These are phyloP conservation scores for Suillus sp. DNA, from an alignment of 768 basidiomycete genomes.

Conservation along the genomic window DNA sequence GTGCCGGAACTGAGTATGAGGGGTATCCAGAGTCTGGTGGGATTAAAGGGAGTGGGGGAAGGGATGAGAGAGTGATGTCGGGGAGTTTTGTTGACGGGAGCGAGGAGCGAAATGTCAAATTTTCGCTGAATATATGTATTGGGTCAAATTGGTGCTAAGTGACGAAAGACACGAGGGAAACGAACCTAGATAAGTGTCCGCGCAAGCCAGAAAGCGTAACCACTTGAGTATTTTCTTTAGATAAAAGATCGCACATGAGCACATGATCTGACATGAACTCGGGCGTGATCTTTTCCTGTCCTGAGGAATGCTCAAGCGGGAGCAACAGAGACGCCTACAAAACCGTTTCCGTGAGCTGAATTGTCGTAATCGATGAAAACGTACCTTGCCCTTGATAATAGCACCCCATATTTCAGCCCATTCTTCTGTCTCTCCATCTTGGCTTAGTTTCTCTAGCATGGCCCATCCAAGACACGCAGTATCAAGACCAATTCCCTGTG, in stretches of 20 bases:
- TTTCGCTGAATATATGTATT: slow-evolving; percentile 31
- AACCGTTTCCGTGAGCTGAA: slow-evolving; percentile 3
- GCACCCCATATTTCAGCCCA: slow-evolving; percentile 73
- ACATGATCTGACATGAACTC: slow-evolving; percentile 88
- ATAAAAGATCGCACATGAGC: slow-evolving; percentile 59
- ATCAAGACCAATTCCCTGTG: slow-evolving; percentile 69
- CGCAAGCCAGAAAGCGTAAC: slow-evolving; percentile 85
- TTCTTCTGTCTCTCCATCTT: slow-evolving; percentile 54
- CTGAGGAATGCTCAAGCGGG: slow-evolving; percentile 60
- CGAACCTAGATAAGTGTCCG: slow-evolving; percentile 66
- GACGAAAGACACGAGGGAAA: slow-evolving; percentile 34
- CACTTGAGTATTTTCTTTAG: slow-evolving; percentile 49
- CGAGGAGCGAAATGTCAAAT: slow-evolving; percentile 47
- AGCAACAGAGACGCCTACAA: slow-evolving; percentile 79
- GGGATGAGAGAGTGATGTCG: slow-evolving; percentile 40
- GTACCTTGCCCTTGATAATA: slow-evolving; percentile 68
- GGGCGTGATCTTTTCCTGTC: slow-evolving; percentile 59
- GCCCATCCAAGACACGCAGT: slow-evolving; percentile 70
- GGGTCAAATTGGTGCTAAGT: slow-evolving; percentile 23
- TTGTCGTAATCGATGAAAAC: background rate
- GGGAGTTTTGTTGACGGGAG: slow-evolving; percentile 42
- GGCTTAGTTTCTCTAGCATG: slow-evolving; percentile 71
- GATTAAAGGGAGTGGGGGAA: slow-evolving; percentile 56
- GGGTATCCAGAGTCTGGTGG: slow-evolving; percentile 48
- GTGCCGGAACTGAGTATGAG: slow-evolving; percentile 44